Evolutionary conservation across 345 rosid genomes (phyloP).

Genomic region (Euphorbia peplus): DNA sequence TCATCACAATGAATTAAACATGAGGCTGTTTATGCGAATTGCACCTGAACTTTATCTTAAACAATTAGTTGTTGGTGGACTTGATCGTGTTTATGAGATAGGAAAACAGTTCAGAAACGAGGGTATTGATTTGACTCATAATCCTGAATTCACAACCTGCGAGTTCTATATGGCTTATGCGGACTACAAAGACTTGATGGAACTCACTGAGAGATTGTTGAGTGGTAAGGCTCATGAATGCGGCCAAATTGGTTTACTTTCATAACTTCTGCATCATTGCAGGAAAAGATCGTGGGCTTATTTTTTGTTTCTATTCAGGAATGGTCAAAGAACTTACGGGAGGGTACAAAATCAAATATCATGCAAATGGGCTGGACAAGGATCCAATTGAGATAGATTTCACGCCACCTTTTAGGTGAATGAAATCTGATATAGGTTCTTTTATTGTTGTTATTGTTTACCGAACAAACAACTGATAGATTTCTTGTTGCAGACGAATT

Average conservation of each 20-base stretch:
- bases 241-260: background rate
- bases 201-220: slow-evolving; percentile 76
- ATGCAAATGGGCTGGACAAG: slow-evolving; percentile 75
- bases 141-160: slow-evolving; percentile 97
- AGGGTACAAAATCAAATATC: slow-evolving; percentile 82
- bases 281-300: background rate
- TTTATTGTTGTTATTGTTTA: background rate
- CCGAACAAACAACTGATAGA: slow-evolving; percentile 3
- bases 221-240: slow-evolving; percentile 48
- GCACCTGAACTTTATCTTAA: slow-evolving; percentile 94
- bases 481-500: slow-evolving; percentile 52
- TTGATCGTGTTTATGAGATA: slow-evolving; percentile 87
- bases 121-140: slow-evolving; percentile 97
- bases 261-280: background rate
- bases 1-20: slow-evolving; percentile 85
- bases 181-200: slow-evolving; percentile 91
- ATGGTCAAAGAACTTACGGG: slow-evolving; percentile 91
- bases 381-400: slow-evolving; percentile 94
- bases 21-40: slow-evolving; percentile 89
- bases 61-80: slow-evolving; percentile 91
- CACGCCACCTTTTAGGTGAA: slow-evolving; percentile 93
- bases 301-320: slow-evolving; percentile 37
- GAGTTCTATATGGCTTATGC: slow-evolving; percentile 99
- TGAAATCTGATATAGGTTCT: background rate
- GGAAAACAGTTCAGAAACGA: slow-evolving; percentile 98